Evolutionary conservation across 129 eudicot genomes (phyloP).

Genomic region (Artemisia tridentata): DNA sequence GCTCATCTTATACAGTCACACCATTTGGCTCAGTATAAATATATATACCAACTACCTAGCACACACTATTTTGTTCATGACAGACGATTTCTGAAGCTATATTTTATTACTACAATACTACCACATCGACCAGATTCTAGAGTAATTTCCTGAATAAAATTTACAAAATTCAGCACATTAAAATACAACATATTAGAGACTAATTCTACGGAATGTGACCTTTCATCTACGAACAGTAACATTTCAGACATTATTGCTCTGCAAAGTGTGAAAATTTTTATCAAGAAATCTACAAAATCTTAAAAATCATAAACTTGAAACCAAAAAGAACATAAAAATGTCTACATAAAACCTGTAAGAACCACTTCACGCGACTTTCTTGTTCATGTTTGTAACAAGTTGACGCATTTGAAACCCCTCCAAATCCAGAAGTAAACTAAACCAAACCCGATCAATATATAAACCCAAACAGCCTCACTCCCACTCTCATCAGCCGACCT

Average conservation of each 20-base stretch:
- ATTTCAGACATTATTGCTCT: not conserved
- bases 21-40: not conserved
- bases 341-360: not conserved
- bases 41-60: not conserved
- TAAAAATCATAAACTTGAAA: not conserved
- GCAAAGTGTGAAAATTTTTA: not conserved
- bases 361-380: constrained; percentile 37
- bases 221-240: not conserved
- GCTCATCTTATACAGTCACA: not conserved
- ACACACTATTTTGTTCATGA: not conserved
- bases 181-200: not conserved
- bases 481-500: constrained; percentile 57
- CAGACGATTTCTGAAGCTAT: not conserved
- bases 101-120: no score
- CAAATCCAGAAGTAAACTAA: constrained; percentile 72
- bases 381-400: constrained; percentile 66
- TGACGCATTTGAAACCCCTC: constrained; percentile 76
- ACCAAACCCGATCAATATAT: constrained; percentile 76
- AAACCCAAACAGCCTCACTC: constrained; percentile 62
- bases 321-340: not conserved
- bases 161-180: not conserved
- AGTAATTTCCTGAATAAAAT: not conserved
- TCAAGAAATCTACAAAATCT: not conserved
- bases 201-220: not conserved
- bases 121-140: no score